Evolutionary conservation across 805 yeast species (phyloP).

Genomic region (Candida railenensis): DNA sequence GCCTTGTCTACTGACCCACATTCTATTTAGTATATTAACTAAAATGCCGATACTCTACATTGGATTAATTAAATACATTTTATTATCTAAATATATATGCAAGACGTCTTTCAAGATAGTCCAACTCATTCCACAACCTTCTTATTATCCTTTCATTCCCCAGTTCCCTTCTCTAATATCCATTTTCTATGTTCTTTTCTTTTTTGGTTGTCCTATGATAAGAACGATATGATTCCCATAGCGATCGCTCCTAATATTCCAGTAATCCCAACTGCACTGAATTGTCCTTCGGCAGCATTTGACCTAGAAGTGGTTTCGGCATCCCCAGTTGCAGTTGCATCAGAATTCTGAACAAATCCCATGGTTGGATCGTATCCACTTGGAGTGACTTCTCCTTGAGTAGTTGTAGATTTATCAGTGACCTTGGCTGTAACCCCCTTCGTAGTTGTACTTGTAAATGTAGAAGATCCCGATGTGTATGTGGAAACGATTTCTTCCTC

Average conservation of each 20-base stretch:
- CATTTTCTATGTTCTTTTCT: background rate
- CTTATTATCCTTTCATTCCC: too few species aligned
- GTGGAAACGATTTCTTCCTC: constrained; percentile 13
- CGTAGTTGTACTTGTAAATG: constrained; percentile 18
- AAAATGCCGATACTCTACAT: too few species aligned
- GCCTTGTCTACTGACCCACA: too few species aligned
- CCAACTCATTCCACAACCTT: background rate
- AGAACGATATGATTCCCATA: constrained; percentile 19
- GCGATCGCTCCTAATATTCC: constrained; percentile 19
- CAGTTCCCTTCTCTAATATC: too few species aligned
- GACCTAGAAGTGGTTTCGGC: constrained; percentile 12
- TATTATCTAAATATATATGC: background rate
- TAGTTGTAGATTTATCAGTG: constrained; percentile 11
- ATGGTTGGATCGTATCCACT: constrained; percentile 1
- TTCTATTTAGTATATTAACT: too few species aligned
- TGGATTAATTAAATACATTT: too few species aligned
- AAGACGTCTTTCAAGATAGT: too few species aligned
- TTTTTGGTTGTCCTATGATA: constrained; percentile 1
- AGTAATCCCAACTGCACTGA: constrained; percentile 10
- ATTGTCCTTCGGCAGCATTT: background rate
- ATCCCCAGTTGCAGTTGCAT: constrained; percentile 9
- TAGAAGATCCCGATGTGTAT: constrained; percentile 14
- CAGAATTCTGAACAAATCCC: constrained; percentile 38
- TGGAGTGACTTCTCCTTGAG: constrained; percentile 5
- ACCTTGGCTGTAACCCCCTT: constrained; percentile 11